These are phyloP conservation scores for Aspergillaceae sp. DNA, from an alignment of 2,329 filamentous ascomycete species.

Conservation along the genomic window DNA sequence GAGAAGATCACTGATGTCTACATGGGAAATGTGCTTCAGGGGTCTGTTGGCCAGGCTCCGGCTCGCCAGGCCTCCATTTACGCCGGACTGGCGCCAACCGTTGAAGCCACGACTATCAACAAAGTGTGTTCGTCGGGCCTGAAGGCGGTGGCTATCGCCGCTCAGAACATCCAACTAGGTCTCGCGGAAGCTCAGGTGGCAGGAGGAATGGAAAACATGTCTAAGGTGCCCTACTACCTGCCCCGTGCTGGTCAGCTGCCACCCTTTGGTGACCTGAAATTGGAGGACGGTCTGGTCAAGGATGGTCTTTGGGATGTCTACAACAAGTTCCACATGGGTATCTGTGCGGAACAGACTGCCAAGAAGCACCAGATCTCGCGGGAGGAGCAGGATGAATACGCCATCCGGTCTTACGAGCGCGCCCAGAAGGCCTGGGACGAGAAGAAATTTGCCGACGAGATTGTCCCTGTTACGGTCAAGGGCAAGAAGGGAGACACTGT, in stretches of 20 bases:
- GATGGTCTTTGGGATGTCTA: constrained; percentile 96
- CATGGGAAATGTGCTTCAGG: constrained; percentile 93
- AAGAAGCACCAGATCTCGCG: constrained; percentile 75
- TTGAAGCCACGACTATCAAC: constrained; percentile 91
- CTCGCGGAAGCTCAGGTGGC: constrained; percentile 81
- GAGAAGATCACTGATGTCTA: constrained; percentile 85
- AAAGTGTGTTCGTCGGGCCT: constrained; percentile 96
- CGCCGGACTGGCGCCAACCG: constrained; percentile 68
- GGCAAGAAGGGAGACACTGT: constrained; percentile 73
- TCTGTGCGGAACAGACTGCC: constrained; percentile 88
- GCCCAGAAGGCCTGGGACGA: constrained; percentile 83
- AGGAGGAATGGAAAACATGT: constrained; percentile 98
- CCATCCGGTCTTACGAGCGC: constrained; percentile 79
- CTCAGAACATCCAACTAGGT: constrained; percentile 89
- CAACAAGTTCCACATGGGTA: constrained; percentile 95
- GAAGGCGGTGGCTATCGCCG: constrained; percentile 83
- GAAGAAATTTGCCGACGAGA: constrained; percentile 78
- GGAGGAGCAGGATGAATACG: constrained; percentile 84
- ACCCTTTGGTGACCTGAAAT: constrained; percentile 74
- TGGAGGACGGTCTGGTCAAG: constrained; percentile 88
- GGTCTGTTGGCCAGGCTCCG: constrained; percentile 75
- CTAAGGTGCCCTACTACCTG: constrained; percentile 81
- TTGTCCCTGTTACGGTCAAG: constrained; percentile 78
- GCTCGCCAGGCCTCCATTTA: constrained; percentile 86
- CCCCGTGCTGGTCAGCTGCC: constrained; percentile 73